These are phyloP conservation scores for Kurtzmaniella natalensis DNA, from an alignment of 1,139 yeast genomes.

Conservation along the genomic window DNA sequence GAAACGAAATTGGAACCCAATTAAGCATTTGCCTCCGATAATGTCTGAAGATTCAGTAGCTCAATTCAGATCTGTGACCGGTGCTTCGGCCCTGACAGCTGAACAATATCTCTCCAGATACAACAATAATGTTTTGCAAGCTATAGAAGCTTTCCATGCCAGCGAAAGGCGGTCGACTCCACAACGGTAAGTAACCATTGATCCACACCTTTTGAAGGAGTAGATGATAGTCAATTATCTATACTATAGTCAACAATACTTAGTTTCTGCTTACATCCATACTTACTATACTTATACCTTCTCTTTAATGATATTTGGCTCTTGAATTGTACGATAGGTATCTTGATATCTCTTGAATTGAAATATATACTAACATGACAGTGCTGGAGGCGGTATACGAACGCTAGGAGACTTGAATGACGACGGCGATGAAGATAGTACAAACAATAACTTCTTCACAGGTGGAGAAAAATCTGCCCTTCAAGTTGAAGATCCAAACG, in stretches of 20 bases:
- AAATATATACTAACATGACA: no score
- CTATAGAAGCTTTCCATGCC: constrained; percentile 47
- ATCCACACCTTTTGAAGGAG: background rate
- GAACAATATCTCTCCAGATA: constrained; percentile 40
- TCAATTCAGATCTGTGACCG: constrained; percentile 47
- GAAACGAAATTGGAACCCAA: no score
- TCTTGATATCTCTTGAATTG: no score
- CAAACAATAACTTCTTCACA: constrained; percentile 76
- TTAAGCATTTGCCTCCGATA: no score
- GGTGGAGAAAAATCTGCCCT: constrained; percentile 95
- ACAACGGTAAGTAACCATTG: background rate
- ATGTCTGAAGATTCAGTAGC: constrained; percentile 33
- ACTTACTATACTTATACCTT: no score
- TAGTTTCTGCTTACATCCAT: no score
- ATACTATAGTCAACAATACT: no score
- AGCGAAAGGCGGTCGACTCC: no score
- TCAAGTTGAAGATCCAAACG: constrained; percentile 88
- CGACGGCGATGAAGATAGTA: constrained; percentile 60
- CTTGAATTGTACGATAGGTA: no score
- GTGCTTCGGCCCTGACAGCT: constrained; percentile 35
- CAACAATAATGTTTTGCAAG: constrained; percentile 32
- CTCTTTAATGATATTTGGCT: no score
- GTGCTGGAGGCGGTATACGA: constrained; percentile 26
- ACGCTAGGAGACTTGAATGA: constrained; percentile 54
- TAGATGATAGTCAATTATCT: background rate